phyloP scores from a whole-genome alignment of 805 yeast genomes.

The Metschnikowia dekortorum region DNA sequence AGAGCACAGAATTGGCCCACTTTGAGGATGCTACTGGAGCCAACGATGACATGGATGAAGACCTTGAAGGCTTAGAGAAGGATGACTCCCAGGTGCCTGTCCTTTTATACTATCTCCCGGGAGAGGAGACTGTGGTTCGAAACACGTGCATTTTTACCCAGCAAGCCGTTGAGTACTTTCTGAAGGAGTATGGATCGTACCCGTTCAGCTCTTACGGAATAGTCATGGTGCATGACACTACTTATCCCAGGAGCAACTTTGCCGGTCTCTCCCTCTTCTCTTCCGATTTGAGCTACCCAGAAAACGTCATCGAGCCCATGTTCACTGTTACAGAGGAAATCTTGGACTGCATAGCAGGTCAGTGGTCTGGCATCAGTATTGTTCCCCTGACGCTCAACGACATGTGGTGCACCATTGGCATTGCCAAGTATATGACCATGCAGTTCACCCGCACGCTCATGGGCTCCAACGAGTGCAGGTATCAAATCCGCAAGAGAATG shows the following conservation, averaged over 20 bases:
- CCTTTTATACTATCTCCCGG: conserved; percentile 60
- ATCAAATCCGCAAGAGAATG: conserved; percentile 53
- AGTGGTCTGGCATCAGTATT: conserved; percentile 92
- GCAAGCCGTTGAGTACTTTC: conserved; percentile 76
- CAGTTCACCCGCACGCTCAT: conserved; percentile 65
- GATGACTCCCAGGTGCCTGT: conserved; percentile 35
- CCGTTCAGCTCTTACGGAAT: conserved; percentile 83
- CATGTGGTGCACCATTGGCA: conserved; percentile 85
- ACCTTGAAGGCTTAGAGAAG: conserved; percentile 25
- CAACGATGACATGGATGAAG: conserved; percentile 30
- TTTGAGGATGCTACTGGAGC: conserved; percentile 26
- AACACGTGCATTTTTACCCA: conserved; percentile 76
- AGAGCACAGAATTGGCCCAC: conserved; percentile 52
- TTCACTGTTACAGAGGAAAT: conserved; percentile 64
- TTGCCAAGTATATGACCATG: conserved; percentile 76
- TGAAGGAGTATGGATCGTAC: conserved; percentile 87
- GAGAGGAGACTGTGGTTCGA: conserved; percentile 48
- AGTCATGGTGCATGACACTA: conserved; percentile 52
- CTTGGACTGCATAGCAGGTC: conserved; percentile 70
- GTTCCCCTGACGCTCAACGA: conserved; percentile 77
- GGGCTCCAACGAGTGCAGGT: conserved; percentile 82
- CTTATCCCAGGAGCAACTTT: conserved; percentile 43
- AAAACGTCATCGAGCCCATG: conserved; percentile 74
- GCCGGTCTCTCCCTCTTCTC: conserved; percentile 67
- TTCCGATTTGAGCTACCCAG: conserved; percentile 63